Conservation (phyloP, 306 rosid genomes). For the Acmispon strigosus region DNA sequence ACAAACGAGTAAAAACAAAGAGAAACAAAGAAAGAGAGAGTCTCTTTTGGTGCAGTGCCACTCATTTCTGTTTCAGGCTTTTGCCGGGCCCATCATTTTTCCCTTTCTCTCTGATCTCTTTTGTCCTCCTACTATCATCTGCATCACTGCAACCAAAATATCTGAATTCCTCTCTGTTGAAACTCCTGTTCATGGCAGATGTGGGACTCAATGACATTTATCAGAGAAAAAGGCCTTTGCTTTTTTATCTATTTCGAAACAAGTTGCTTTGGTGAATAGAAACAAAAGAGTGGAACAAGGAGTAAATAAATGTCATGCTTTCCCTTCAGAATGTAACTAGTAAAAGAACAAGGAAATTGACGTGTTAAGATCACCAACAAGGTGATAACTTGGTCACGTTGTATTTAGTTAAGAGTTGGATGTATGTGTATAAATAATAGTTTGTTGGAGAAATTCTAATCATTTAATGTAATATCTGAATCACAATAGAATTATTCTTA, state of each 20-base stretch:
- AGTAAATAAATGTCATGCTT: constrained; percentile 18
- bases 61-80: constrained; percentile 73
- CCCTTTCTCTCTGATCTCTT: constrained; percentile 35
- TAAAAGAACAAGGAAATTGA: constrained; percentile 19
- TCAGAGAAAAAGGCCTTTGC: constrained; percentile 21
- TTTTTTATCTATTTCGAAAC: constrained; percentile 38
- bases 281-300: constrained; percentile 17
- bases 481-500: too few species aligned
- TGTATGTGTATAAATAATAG: too few species aligned
- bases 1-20: constrained; percentile 26
- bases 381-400: too few species aligned
- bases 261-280: constrained; percentile 29
- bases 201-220: constrained; percentile 27
- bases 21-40: neutral
- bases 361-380: too few species aligned
- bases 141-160: constrained; percentile 57
- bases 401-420: too few species aligned
- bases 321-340: constrained; percentile 33
- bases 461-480: too few species aligned
- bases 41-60: constrained; percentile 42
- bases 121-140: constrained; percentile 47
- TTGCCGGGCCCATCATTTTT: constrained; percentile 52
- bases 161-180: constrained; percentile 56
- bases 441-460: too few species aligned
- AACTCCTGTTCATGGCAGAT: constrained; percentile 54